These are phyloP conservation scores for Tetrahymena elliotti DNA, from an alignment of 73 alveolate genomes.

Conservation along the genomic window DNA sequence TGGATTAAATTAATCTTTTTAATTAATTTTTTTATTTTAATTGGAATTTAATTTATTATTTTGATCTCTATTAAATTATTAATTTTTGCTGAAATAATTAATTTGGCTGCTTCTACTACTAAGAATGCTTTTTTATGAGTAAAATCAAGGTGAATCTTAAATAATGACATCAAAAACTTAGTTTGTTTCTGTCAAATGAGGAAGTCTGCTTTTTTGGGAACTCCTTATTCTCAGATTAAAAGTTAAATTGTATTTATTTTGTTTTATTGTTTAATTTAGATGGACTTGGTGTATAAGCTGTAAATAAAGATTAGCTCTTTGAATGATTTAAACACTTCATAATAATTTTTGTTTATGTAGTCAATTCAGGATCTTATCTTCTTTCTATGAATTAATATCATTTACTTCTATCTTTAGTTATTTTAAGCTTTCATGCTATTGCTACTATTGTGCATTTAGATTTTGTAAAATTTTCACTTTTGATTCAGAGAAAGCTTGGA, in stretches of 20 bases:
- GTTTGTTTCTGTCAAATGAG: too few species aligned
- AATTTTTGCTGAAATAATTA: too few species aligned
- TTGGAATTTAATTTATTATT: too few species aligned
- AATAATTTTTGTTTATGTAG: neutral
- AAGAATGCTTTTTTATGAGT: neutral
- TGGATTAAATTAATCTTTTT: neutral
- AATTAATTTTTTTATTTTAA: too few species aligned
- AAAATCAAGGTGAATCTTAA: neutral
- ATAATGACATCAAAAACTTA: neutral
- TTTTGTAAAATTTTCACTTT: neutral
- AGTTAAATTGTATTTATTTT: too few species aligned
- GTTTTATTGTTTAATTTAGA: neutral
- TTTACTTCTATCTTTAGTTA: too few species aligned
- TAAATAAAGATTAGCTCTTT: neutral
- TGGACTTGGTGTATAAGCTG: neutral
- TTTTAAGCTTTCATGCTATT: too few species aligned
- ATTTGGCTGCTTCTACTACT: neutral
- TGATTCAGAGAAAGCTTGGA: neutral
- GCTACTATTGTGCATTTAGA: neutral
- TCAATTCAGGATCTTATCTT: too few species aligned
- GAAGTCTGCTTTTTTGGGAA: neutral
- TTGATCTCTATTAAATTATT: neutral
- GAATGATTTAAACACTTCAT: too few species aligned
- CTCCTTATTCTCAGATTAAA: neutral
- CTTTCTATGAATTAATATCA: too few species aligned